phyloP scores from a whole-genome alignment of 345 rosid genomes.

The Noccaea caerulescens region DNA sequence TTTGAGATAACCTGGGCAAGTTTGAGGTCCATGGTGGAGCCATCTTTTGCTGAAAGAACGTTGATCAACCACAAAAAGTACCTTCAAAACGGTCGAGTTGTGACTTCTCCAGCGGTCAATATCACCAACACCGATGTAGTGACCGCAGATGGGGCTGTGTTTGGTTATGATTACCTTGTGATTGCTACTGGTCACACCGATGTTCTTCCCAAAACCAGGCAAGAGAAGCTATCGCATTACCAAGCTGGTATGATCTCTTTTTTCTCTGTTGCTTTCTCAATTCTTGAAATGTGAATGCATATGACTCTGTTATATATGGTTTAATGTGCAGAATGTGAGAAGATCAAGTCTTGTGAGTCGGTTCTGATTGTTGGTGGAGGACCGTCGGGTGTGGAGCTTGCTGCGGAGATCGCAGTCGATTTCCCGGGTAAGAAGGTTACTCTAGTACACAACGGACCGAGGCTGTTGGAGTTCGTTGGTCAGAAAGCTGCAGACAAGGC shows the following conservation, averaged over 20 bases:
- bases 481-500: conserved; percentile 60
- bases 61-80: conserved; percentile 75
- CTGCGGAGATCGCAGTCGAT: conserved; percentile 77
- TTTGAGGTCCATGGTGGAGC: conserved; percentile 85
- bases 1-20: conserved; percentile 72
- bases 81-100: conserved; percentile 58
- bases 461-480: conserved; percentile 67
- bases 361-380: conserved; percentile 94
- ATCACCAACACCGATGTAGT: conserved; percentile 63
- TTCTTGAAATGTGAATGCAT: too few relatives aligned
- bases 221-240: conserved; percentile 54
- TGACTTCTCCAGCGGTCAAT: conserved; percentile 65
- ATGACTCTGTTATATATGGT: not conserved
- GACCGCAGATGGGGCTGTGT: conserved; percentile 52
- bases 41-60: conserved; percentile 67
- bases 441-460: conserved; percentile 66
- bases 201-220: conserved; percentile 57
- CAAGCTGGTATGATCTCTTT: too few relatives aligned
- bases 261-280: too few relatives aligned
- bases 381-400: conserved; percentile 92
- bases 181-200: conserved; percentile 79
- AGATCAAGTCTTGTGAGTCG: conserved; percentile 72
- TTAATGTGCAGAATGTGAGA: conserved; percentile 59
- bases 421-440: conserved; percentile 65
- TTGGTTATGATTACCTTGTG: conserved; percentile 79